These are phyloP conservation scores for Brassica juncea DNA, from an alignment of 345 rosid genomes.

Conservation along the genomic window DNA sequence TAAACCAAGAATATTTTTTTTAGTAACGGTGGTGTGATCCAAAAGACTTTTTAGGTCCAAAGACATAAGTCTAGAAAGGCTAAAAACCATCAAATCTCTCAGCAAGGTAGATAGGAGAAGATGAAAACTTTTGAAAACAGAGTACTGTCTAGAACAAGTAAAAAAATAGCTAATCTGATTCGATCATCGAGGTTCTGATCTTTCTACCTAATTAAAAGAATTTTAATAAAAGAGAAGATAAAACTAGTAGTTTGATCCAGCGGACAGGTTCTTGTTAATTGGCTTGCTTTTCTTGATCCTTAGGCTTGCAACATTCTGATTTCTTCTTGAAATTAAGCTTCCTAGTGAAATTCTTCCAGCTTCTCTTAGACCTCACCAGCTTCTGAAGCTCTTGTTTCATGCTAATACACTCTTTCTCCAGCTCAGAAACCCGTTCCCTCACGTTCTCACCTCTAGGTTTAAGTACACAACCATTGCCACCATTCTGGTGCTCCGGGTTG, in stretches of 20 bases:
- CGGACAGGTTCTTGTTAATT: neutral
- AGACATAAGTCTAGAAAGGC: too few species aligned
- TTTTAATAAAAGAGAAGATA: neutral
- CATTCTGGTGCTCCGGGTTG: constrained; percentile 46
- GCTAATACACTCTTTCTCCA: constrained; percentile 65
- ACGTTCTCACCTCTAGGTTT: constrained; percentile 40
- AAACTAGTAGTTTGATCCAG: constrained; percentile 8
- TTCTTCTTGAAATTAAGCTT: constrained; percentile 56
- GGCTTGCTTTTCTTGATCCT: constrained; percentile 47
- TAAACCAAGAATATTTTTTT: neutral
- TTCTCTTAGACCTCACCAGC: constrained; percentile 52
- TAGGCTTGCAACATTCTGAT: constrained; percentile 54
- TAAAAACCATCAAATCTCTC: constrained; percentile 8
- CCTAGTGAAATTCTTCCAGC: constrained; percentile 62
- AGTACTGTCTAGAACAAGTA: constrained; percentile 8
- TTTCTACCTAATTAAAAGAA: constrained; percentile 14
- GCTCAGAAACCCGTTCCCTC: constrained; percentile 63
- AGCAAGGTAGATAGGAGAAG: constrained; percentile 22
- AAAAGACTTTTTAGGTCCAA: too few species aligned
- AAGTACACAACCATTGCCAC: constrained; percentile 30
- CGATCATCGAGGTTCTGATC: constrained; percentile 13
- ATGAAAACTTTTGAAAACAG: constrained; percentile 12
- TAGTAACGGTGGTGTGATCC: too few species aligned
- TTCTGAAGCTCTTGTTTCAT: constrained; percentile 72
- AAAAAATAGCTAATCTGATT: constrained; percentile 11